Percentiles rank a stretch among this genome's conserved stretches.
phyloP scores from a whole-genome alignment of 192 early-diverging fungal genomes.

The Rhizophagus clarus region DNA sequence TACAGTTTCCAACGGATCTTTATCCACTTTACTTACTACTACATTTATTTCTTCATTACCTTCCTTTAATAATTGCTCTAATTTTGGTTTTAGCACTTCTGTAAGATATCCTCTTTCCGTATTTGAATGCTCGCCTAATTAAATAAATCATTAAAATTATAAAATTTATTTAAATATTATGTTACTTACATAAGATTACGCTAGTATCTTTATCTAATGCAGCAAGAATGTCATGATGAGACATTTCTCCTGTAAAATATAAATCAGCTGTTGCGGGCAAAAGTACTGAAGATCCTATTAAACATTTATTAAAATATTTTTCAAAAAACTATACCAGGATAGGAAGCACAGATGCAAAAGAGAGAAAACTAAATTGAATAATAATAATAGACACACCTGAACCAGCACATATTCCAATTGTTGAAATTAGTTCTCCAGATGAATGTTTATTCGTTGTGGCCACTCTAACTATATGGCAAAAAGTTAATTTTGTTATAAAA shows the following conservation, averaged over 20 bases:
- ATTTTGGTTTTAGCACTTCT: slow-evolving; percentile 59
- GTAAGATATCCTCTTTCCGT: slow-evolving; percentile 86
- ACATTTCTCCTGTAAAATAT: slow-evolving; percentile 93
- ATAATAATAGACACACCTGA: slow-evolving; percentile 53
- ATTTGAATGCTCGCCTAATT: slow-evolving; percentile 83
- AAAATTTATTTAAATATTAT: not conserved
- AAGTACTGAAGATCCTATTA: slow-evolving; percentile 65
- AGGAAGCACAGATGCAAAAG: no score
- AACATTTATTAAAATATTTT: not conserved
- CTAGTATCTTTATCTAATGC: slow-evolving; percentile 75
- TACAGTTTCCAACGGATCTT: slow-evolving; percentile 72
- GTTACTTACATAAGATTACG: slow-evolving; percentile 71
- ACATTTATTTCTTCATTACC: slow-evolving; percentile 57
- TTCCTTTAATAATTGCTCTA: slow-evolving; percentile 56
- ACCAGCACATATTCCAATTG: slow-evolving; percentile 92
- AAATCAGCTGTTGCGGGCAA: slow-evolving; percentile 67
- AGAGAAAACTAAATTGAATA: not conserved
- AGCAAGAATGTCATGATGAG: slow-evolving; percentile 91
- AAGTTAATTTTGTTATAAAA: not conserved
- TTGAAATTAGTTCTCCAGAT: slow-evolving; percentile 54
- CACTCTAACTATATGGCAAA: slow-evolving; percentile 60
- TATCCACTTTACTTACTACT: slow-evolving; percentile 70
- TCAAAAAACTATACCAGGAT: no score
- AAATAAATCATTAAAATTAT: not conserved
- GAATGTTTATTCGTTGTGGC: slow-evolving; percentile 62